These are phyloP conservation scores for Septoria petroselini DNA, from an alignment of 2,329 filamentous ascomycete genomes.

Conservation along the genomic window DNA sequence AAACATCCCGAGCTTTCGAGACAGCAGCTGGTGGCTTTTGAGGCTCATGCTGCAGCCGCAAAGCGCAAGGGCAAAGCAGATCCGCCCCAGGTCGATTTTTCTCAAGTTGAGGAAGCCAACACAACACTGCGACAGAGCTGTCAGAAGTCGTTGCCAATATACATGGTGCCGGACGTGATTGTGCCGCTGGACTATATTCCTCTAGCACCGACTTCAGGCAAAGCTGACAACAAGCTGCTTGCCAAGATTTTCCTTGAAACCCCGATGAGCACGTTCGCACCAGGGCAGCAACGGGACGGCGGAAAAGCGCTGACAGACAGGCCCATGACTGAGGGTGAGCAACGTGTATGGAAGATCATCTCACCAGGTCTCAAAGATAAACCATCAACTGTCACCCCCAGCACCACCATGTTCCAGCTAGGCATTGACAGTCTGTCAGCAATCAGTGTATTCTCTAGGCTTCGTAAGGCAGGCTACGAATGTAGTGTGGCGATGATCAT, in stretches of 20 bases:
- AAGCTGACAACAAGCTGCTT: conserved; percentile 21
- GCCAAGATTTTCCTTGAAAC: conserved; percentile 13
- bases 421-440: conserved; percentile 24
- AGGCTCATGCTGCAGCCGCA: conserved; percentile 3
- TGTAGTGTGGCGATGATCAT: conserved; percentile 21
- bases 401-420: conserved; percentile 17
- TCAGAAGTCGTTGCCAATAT: conserved; percentile 17
- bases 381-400: conserved; percentile 10
- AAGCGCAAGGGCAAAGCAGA: conserved; percentile 6
- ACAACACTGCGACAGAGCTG: conserved; percentile 7
- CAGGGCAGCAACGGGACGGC: not conserved
- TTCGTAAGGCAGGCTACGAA: conserved; percentile 15
- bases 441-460: conserved; percentile 19
- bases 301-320: not conserved
- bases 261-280: conserved; percentile 15
- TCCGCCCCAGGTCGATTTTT: conserved; percentile 1
- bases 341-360: conserved; percentile 9
- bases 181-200: conserved; percentile 20
- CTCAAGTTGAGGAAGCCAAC: conserved; percentile 10
- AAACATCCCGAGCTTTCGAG: conserved; percentile 20
- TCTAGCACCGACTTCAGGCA: conserved; percentile 18
- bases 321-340: conserved; percentile 13
- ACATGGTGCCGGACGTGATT: conserved; percentile 21
- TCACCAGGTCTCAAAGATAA: conserved; percentile 15
- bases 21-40: conserved; percentile 18